Evolutionary conservation across 176 grass and related monocot genomes (phyloP).

Genomic region (Areca catechu): DNA sequence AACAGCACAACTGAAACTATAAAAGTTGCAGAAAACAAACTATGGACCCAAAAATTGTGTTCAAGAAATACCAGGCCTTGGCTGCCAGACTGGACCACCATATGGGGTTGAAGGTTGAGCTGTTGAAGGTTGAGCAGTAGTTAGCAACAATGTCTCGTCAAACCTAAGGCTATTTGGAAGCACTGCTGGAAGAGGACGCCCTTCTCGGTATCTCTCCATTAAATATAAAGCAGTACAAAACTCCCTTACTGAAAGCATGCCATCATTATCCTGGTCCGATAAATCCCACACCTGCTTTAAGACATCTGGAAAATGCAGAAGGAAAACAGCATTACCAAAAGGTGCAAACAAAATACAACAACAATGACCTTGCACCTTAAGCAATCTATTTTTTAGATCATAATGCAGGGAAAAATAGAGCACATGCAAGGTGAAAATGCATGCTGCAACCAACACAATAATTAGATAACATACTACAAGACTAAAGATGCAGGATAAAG

Average conservation of each 20-base stretch:
- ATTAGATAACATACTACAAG: no score
- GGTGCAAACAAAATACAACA: constrained; percentile 7
- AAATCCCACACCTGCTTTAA: constrained; percentile 98
- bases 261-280: constrained; percentile 98
- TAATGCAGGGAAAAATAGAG: not conserved
- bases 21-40: not conserved
- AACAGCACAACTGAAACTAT: not conserved
- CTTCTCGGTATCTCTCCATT: constrained; percentile 91
- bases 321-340: constrained; percentile 18
- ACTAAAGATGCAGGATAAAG: no score
- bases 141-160: constrained; percentile 69
- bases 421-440: no score
- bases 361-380: constrained; percentile 5
- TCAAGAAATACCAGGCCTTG: constrained; percentile 52
- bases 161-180: constrained; percentile 78
- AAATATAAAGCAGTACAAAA: constrained; percentile 92
- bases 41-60: constrained; percentile 9
- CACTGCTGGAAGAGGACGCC: constrained; percentile 63
- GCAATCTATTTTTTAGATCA: not conserved
- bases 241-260: constrained; percentile 90
- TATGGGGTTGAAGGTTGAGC: constrained; percentile 63
- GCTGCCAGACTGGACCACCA: constrained; percentile 34
- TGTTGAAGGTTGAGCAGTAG: constrained; percentile 75
- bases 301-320: constrained; percentile 45
- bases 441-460: no score